phyloP scores from a whole-genome alignment of 495 filamentous ascomycete species.

The Penicillium daleae region DNA sequence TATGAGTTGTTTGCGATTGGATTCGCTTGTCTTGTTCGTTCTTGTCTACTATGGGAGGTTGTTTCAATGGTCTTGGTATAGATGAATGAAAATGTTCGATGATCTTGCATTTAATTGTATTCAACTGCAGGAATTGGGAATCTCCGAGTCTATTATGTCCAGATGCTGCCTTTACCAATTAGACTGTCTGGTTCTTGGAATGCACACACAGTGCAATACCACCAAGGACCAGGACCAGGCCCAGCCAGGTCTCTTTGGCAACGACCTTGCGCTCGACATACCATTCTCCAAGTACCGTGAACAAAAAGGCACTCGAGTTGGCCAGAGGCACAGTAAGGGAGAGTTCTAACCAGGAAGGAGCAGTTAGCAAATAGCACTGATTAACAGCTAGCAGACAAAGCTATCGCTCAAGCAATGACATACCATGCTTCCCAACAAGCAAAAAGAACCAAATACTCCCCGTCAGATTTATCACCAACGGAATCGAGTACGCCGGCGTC shows the following conservation, averaged over 20 bases:
- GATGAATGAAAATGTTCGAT: conserved; percentile 13
- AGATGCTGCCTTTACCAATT: conserved; percentile 3
- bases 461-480: conserved; percentile 86
- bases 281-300: conserved; percentile 95
- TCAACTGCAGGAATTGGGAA: neutral
- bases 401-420: conserved; percentile 40
- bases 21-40: neutral
- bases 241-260: conserved; percentile 84
- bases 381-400: neutral
- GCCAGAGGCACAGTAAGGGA: conserved; percentile 93
- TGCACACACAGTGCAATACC: conserved; percentile 90
- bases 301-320: conserved; percentile 91
- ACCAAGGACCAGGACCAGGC: conserved; percentile 77
- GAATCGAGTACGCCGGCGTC: conserved; percentile 82
- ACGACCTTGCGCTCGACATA: conserved; percentile 91
- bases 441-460: conserved; percentile 98
- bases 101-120: neutral
- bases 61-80: conserved; percentile 17
- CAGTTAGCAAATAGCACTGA: neutral
- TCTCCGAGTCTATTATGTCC: neutral
- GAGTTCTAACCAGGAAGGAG: conserved; percentile 61
- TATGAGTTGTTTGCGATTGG: conserved; percentile 13
- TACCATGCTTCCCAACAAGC: conserved; percentile 89
- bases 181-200: conserved; percentile 45
- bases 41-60: neutral